Conservation (phyloP, 2,329 filamentous ascomycete species). For the Nannizziopsis barbatae region DNA sequence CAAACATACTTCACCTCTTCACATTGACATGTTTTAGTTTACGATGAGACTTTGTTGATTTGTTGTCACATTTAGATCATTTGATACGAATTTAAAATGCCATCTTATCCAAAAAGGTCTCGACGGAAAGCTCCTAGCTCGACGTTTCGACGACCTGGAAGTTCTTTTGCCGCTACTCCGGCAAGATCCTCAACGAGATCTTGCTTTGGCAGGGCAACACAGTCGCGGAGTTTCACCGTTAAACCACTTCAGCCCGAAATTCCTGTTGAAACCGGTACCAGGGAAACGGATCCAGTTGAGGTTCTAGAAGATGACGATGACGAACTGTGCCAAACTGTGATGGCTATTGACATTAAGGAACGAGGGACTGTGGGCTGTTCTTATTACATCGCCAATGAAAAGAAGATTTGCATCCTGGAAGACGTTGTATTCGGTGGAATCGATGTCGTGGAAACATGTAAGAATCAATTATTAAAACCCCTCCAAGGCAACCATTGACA, state of each 20-base stretch:
- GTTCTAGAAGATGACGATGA: conserved; percentile 27
- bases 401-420: conserved; percentile 63
- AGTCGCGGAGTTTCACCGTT: not conserved
- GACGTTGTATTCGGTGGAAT: conserved; percentile 59
- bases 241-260: not conserved
- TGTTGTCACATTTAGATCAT: not conserved
- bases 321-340: conserved; percentile 58
- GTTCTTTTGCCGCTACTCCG: not conserved
- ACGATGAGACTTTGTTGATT: not conserved
- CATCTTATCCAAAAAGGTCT: not conserved
- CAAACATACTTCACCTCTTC: not conserved
- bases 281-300: not conserved
- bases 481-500: not conserved
- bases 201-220: not conserved
- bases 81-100: not conserved
- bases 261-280: not conserved
- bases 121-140: not conserved
- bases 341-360: conserved; percentile 67
- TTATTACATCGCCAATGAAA: conserved; percentile 63
- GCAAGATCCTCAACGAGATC: not conserved
- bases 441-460: conserved; percentile 54
- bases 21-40: not conserved
- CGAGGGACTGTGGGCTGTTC: conserved; percentile 66
- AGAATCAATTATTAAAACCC: conserved; percentile 15
- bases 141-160: not conserved